phyloP scores from a whole-genome alignment of 148 eudicot species.

The Pharnaceum exiguum region DNA sequence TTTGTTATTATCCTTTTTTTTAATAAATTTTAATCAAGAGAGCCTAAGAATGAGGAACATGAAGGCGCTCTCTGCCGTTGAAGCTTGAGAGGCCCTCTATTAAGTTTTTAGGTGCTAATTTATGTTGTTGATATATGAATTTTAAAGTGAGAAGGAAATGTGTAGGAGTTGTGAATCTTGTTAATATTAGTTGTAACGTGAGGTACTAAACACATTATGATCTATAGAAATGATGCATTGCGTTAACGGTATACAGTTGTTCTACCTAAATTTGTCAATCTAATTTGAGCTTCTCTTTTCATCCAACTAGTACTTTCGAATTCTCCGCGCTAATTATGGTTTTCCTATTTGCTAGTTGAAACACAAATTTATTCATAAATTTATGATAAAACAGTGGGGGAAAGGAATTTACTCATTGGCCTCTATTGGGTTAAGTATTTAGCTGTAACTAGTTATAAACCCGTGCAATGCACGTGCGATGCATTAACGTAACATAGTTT shows the following conservation, averaged over 20 bases:
- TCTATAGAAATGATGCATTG: neutral
- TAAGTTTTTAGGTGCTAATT: neutral
- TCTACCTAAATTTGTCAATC: slow-evolving; percentile 14
- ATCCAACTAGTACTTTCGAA: too few relatives aligned
- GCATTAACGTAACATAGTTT: too few relatives aligned
- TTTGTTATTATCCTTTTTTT: neutral
- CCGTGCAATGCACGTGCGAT: too few relatives aligned
- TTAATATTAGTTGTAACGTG: slow-evolving; percentile 2
- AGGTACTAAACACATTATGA: slow-evolving; percentile 11
- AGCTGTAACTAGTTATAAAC: too few relatives aligned
- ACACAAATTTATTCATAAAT: too few relatives aligned
- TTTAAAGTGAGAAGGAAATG: neutral
- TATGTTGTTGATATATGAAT: neutral
- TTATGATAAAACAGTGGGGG: too few relatives aligned
- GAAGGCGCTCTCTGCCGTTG: slow-evolving; percentile 27
- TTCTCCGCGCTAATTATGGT: too few relatives aligned
- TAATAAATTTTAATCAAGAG: neutral
- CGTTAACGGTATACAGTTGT: slow-evolving; percentile 9
- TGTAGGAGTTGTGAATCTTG: neutral
- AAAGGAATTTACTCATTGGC: too few relatives aligned
- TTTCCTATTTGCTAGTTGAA: too few relatives aligned
- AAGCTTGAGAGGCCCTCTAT: slow-evolving; percentile 31
- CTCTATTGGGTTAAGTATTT: too few relatives aligned
- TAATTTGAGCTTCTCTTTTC: slow-evolving; percentile 8
- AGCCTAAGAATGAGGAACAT: neutral